phyloP scores from a whole-genome alignment of 176 grass and related monocot genomes.

The Themeda triandra region DNA sequence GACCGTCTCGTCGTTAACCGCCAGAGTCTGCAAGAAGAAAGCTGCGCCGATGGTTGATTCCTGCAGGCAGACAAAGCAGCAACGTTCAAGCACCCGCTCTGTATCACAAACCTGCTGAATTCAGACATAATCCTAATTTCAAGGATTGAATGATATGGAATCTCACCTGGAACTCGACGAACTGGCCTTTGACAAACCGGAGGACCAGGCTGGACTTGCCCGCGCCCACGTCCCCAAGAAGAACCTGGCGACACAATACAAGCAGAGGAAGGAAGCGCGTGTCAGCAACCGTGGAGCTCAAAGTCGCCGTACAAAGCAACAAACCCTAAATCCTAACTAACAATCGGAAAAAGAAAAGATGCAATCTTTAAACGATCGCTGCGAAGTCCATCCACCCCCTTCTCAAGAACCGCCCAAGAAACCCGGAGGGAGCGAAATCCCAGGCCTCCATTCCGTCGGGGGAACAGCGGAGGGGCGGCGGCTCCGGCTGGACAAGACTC shows the following conservation, averaged over 20 bases:
- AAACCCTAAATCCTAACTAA: slow-evolving; percentile 3
- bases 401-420: too few species aligned
- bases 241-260: slow-evolving; percentile 50
- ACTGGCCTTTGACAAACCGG: slow-evolving; percentile 97
- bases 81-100: not conserved
- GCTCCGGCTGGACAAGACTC: not conserved
- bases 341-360: not conserved
- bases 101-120: not conserved
- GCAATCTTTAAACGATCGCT: not conserved
- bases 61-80: slow-evolving; percentile 19
- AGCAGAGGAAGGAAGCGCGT: not conserved
- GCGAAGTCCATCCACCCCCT: not conserved
- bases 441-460: not conserved
- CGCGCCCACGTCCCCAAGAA: slow-evolving; percentile 87
- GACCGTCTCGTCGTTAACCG: slow-evolving; percentile 65
- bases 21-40: slow-evolving; percentile 91
- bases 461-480: not conserved
- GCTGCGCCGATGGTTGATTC: slow-evolving; percentile 91
- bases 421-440: not conserved
- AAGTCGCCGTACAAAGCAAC: not conserved
- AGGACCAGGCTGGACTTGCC: slow-evolving; percentile 95
- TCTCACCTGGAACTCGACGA: slow-evolving; percentile 93
- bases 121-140: not conserved
- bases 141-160: not conserved
- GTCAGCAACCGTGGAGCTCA: not conserved